Percentiles rank a stretch among this genome's conserved stretches.
Conservation (phyloP, 2,329 filamentous ascomycete genomes). For the Apiospora saccharicola region DNA sequence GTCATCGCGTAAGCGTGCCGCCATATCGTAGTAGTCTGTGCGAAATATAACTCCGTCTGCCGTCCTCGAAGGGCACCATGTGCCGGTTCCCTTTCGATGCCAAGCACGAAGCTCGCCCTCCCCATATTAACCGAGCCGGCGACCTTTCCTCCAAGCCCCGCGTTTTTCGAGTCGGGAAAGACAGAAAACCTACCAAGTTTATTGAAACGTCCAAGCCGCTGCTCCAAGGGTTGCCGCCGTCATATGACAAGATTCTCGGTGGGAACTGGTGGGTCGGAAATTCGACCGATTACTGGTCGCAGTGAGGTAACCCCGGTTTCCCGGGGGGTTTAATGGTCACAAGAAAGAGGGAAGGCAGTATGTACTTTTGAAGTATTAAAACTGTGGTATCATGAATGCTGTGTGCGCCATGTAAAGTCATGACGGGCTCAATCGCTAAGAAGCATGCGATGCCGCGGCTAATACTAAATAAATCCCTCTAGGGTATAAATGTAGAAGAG, state of each 20-base stretch:
- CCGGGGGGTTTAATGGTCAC: neutral
- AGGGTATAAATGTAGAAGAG: neutral
- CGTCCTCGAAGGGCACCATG: neutral
- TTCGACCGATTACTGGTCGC: neutral
- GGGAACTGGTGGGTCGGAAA: neutral
- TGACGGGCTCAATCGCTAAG: conserved; percentile 14
- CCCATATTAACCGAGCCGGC: neutral
- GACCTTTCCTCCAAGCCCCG: neutral
- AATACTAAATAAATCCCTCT: conserved; percentile 19
- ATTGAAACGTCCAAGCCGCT: neutral
- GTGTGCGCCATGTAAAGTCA: conserved; percentile 4
- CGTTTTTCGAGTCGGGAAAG: neutral
- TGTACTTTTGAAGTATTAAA: conserved; percentile 6
- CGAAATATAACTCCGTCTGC: neutral
- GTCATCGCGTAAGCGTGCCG: neutral
- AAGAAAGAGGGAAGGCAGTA: neutral
- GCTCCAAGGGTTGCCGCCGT: neutral
- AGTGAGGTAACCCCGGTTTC: neutral
- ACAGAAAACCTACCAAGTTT: neutral
- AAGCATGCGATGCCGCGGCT: neutral
- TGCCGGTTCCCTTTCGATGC: neutral
- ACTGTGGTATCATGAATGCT: conserved; percentile 19
- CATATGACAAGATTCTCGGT: neutral
- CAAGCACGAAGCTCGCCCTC: neutral
- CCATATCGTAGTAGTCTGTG: neutral